Base-by-base conservation (phyloP, 768 basidiomycete species). In the Mycena belliarum region DNA sequence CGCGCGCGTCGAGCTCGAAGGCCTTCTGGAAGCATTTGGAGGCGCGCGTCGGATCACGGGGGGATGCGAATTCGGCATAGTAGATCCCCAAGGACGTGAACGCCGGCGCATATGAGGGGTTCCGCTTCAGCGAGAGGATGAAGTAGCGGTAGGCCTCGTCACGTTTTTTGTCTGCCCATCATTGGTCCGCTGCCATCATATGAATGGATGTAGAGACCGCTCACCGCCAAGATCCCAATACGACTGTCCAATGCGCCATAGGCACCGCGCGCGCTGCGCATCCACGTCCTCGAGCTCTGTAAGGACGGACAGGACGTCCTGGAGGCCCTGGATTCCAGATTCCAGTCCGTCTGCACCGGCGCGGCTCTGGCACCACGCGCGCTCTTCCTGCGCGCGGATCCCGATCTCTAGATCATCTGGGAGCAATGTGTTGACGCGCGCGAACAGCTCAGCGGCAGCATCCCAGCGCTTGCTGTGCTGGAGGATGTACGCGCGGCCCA, bases 21-120 rank as follows among this genome's bases (percentile, higher is more conserved):
- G 96, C 97, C 67, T 96, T 98, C 66, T 98, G 95, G 72, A 96
- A 98, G 69, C 96, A 98, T 69, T 95, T 95, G 4, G 91, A 89
- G 0, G 96, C 91, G 35, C 95, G 85, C 7, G 83, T 82, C 23
- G 85, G 86, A 71, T 98, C 95, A 0, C 87, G 83, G 0, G 93
- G 93, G 12, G 76, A 73, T 4, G 82, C 75, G 55, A 75, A 78
- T 40, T 94, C 88, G 20, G 82, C 73, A 71, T 98, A 98, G 73
- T 95, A 95, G 45, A 92, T 76, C 8, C 97, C 97, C 3, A 99
- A 83, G 1, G 93, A 93, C 4, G 96, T 96, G 70, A 93, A 98
- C 0, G 97, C 87, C 1, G 97, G 89, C 0, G 96, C 94, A 69
- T 87, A 97, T 10, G 82, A 77, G 0, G 91, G 71, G 49, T 83